A percentile compares a stretch with the other conserved stretches of the same genome.
phyloP scores from a whole-genome alignment of 2,329 filamentous ascomycete genomes.

The Ophiocordyceps unilateralis region DNA sequence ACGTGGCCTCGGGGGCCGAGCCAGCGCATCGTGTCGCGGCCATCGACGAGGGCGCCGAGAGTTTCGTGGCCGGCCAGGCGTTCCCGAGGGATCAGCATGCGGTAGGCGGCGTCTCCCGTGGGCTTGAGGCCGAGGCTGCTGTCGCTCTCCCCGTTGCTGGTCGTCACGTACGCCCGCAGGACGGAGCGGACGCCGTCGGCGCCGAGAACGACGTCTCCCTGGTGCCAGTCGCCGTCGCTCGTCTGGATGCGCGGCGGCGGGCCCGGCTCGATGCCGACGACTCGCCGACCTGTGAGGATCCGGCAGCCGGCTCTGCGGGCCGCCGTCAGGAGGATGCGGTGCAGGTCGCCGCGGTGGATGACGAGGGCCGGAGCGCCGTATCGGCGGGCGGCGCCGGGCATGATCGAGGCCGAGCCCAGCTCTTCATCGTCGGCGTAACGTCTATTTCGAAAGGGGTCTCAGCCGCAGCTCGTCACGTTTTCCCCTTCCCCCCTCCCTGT shows the following conservation, averaged over 20 bases:
- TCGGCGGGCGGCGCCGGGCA: constrained; percentile 5
- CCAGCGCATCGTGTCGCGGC: constrained; percentile 41
- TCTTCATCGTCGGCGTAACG: constrained; percentile 10
- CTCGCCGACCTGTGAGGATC: constrained; percentile 27
- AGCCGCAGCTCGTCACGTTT: too few species aligned
- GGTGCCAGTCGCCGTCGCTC: constrained; percentile 15
- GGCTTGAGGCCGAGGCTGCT: constrained; percentile 26
- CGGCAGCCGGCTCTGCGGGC: constrained; percentile 6
- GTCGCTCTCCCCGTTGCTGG: constrained; percentile 34
- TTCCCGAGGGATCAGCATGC: constrained; percentile 31
- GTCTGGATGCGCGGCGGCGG: constrained; percentile 8
- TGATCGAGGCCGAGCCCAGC: constrained; percentile 6
- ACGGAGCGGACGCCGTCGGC: constrained; percentile 37
- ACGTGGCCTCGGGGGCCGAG: constrained; percentile 50
- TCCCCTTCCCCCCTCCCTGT: too few species aligned
- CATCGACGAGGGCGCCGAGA: constrained; percentile 39
- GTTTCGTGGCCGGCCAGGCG: constrained; percentile 52
- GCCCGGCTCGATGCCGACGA: constrained; percentile 9
- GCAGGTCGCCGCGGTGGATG: constrained; percentile 11
- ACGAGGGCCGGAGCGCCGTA: constrained; percentile 9
- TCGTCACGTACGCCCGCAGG: constrained; percentile 29
- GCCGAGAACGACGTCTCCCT: constrained; percentile 32
- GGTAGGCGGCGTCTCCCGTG: constrained; percentile 35
- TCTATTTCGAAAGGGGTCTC: constrained; percentile 1
- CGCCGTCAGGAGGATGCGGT: constrained; percentile 7